Percentiles rank a stretch among this genome's conserved stretches.
phyloP scores from a whole-genome alignment of 371 early-diverging fungal genomes.

The Apophysomyces elegans region DNA sequence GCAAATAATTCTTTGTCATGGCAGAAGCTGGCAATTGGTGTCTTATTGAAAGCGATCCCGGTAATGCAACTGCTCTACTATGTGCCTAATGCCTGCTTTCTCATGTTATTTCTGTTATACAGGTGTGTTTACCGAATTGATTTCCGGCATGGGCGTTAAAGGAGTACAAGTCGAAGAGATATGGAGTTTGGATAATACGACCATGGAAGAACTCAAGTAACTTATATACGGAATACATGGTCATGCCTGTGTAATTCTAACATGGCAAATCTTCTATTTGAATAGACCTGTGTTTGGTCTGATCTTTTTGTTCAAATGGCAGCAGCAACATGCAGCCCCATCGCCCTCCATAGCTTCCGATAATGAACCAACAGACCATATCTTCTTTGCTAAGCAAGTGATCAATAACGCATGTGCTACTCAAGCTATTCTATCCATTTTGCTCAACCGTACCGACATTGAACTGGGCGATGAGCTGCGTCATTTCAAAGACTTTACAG shows the following conservation, averaged over 20 bases:
- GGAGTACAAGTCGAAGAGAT: conserved; percentile 87
- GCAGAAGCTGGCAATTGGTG: conserved; percentile 83
- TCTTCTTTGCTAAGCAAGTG: conserved; percentile 84
- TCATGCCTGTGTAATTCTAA: neutral
- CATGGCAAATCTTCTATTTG: neutral
- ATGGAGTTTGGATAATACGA: conserved; percentile 71
- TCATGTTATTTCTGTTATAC: no score
- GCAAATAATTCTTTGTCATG: conserved; percentile 23
- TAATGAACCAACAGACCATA: conserved; percentile 39
- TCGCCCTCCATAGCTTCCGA: conserved; percentile 32
- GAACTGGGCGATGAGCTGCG: conserved; percentile 75
- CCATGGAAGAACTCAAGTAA: conserved; percentile 68
- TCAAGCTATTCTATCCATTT: conserved; percentile 88
- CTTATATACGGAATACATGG: neutral
- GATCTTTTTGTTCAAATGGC: conserved; percentile 92
- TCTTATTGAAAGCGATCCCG: conserved; percentile 89
- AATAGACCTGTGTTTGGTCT: conserved; percentile 81
- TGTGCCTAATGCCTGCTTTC: neutral
- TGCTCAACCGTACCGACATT: conserved; percentile 75
- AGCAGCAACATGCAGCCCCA: conserved; percentile 62
- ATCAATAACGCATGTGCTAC: conserved; percentile 92
- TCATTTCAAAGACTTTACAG: conserved; percentile 80
- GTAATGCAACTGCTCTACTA: conserved; percentile 26
- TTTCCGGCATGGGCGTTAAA: conserved; percentile 79
- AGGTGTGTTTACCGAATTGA: conserved; percentile 92